Evolutionary conservation across 805 yeast species (phyloP), one percentile per base, ranked within the genome.

Genomic region (Tetrapisispora fleetii): DNA sequence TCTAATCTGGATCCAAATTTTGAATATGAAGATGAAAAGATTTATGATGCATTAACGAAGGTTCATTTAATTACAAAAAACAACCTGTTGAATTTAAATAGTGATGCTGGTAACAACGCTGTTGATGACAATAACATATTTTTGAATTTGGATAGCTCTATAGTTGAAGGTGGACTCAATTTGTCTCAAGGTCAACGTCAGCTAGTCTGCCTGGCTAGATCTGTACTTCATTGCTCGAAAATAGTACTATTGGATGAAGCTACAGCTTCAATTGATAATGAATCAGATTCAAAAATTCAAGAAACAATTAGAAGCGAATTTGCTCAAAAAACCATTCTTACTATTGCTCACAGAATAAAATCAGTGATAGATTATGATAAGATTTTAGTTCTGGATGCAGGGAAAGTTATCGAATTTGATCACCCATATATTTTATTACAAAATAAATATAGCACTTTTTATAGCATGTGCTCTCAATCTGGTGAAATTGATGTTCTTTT

Each of bases 131-230:
- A 64, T 35, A 83, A 83, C 66, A 82, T 80, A 59, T 83, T 83
- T 60, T 71, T 80, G 63, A 74, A 79, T 54, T 69, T 83, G 54
- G 72, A 71, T 18, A 74, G 75, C 37, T 56, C 74, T 24, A 73
- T 83, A 37, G 59, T 79, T 13, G 91, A 83, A 69, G 87, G 86
- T 48, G 91, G 91, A 55, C 70, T 74, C 46, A 83, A 83, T 63
- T 72, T 83, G 56, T 83, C 91, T 0, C 90, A 83, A 65, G 91
- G 91, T 58, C 88, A 83, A 63, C 75, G 90, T 58, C 91, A 83
- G 64, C 71, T 83, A 59, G 74, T 83, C 68, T 83, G 91, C 67
- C 71, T 83, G 48, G 87, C 87, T 4, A 72, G 91, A 63, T 81
- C 90, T 0, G 70, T 83, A 52, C 71, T 83, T 50, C 56, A 64